A percentile compares a stretch with the other conserved stretches of the same genome.
Conservation (phyloP, 2,329 filamentous ascomycete genomes). For the Phialophora macrospora region DNA sequence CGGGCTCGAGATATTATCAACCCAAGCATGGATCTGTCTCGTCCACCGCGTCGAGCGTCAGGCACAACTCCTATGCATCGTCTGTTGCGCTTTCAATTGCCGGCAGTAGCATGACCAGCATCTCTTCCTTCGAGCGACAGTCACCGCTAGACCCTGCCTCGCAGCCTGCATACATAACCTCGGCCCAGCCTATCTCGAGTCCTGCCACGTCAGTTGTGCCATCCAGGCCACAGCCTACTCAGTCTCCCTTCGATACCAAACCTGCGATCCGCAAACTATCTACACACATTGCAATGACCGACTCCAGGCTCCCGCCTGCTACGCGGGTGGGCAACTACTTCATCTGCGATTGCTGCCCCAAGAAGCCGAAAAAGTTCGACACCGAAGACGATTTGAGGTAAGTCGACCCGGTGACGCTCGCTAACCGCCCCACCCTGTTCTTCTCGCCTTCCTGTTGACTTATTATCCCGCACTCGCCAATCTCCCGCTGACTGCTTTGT, state of each 20-base stretch:
- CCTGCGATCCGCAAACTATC: conserved; percentile 55
- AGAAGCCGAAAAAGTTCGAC: conserved; percentile 96
- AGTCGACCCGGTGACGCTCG: conserved; percentile 43
- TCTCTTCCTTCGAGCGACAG: conserved; percentile 64
- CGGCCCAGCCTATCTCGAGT: conserved; percentile 48
- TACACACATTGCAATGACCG: conserved; percentile 44
- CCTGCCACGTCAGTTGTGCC: conserved; percentile 46
- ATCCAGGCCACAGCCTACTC: conserved; percentile 33
- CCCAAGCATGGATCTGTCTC: conserved; percentile 66
- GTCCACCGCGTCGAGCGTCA: conserved; percentile 66
- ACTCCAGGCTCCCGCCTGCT: conserved; percentile 43
- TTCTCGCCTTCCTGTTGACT: background rate
- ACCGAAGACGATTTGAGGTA: conserved; percentile 82
- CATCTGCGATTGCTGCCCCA: conserved; percentile 94
- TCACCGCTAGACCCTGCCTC: conserved; percentile 64
- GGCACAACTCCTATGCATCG: conserved; percentile 67
- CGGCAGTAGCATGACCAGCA: conserved; percentile 69
- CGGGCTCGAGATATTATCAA: conserved; percentile 58
- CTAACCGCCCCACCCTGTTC: background rate
- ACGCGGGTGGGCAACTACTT: conserved; percentile 62
- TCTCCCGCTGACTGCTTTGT: conserved; percentile 14
- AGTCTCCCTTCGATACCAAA: conserved; percentile 44
- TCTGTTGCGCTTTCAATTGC: conserved; percentile 62
- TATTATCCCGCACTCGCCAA: background rate
- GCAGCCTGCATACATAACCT: conserved; percentile 58